Percentiles rank a stretch among this genome's conserved stretches.
These are phyloP conservation scores for Boletus rufocinnamomeus DNA, from an alignment of 768 basidiomycete species.

Conservation along the genomic window DNA sequence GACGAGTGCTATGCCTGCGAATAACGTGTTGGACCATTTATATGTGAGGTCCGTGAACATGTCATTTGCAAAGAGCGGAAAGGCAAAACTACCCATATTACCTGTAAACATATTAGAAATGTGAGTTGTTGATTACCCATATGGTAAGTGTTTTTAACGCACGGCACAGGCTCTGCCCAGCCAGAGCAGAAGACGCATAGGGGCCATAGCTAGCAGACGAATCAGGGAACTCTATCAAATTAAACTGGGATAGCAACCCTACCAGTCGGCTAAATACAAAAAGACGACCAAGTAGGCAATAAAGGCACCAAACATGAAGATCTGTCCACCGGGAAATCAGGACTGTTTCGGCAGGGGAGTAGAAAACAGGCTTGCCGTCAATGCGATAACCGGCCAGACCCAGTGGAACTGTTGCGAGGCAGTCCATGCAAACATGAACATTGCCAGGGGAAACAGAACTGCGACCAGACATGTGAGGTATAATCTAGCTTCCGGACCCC, in stretches of 20 bases:
- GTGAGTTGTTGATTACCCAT: background rate
- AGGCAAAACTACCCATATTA: slow-evolving; percentile 50
- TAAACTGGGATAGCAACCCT: slow-evolving; percentile 11
- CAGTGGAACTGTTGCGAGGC: slow-evolving; percentile 55
- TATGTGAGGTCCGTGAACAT: slow-evolving; percentile 60
- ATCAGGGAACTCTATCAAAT: background rate
- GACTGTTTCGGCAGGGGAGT: background rate
- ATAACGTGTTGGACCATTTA: slow-evolving; percentile 59
- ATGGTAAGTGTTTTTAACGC: slow-evolving; percentile 21
- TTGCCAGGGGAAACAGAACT: slow-evolving; percentile 52
- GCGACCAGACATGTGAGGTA: slow-evolving; percentile 56
- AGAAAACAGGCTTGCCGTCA: slow-evolving; percentile 7
- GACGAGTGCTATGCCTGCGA: slow-evolving; percentile 50
- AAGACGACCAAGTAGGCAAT: slow-evolving; percentile 58
- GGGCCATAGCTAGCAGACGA: slow-evolving; percentile 44
- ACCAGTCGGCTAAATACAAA: slow-evolving; percentile 64
- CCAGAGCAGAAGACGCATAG: slow-evolving; percentile 66
- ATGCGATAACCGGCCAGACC: slow-evolving; percentile 44
- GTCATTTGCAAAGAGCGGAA: slow-evolving; percentile 61
- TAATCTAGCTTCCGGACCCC: slow-evolving; percentile 57
- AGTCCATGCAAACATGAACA: slow-evolving; percentile 75
- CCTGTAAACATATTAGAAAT: slow-evolving; percentile 33
- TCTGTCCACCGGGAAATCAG: slow-evolving; percentile 25
- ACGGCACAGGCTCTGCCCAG: slow-evolving; percentile 62
- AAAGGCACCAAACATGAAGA: slow-evolving; percentile 53